Percentiles rank a stretch among this genome's conserved stretches.
These are phyloP conservation scores for Vitis hybrid DNA, from an alignment of 177 flowering plant genomes.

Conservation along the genomic window DNA sequence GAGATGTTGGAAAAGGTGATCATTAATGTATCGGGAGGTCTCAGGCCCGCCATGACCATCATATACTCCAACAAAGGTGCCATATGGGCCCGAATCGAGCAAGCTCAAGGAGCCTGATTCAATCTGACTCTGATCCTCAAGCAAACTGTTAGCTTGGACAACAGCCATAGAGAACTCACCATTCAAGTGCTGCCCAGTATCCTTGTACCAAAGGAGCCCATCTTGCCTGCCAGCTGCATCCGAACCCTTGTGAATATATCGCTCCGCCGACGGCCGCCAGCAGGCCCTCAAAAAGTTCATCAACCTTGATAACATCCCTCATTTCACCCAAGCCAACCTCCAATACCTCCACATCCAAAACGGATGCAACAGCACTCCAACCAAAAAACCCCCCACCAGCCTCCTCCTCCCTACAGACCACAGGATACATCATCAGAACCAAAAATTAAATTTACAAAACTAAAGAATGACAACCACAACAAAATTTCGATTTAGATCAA, in stretches of 20 bases:
- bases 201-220: conserved; percentile 73
- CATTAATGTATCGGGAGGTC: conserved; percentile 52
- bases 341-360: conserved; percentile 51
- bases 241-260: conserved; percentile 33
- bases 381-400: conserved; percentile 9
- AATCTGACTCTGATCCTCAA: conserved; percentile 71
- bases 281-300: conserved; percentile 75
- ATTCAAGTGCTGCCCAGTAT: conserved; percentile 48
- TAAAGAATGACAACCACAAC: neutral
- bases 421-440: neutral
- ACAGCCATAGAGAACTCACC: conserved; percentile 78
- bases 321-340: conserved; percentile 55
- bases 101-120: conserved; percentile 61
- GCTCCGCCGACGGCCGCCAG: conserved; percentile 55
- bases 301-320: conserved; percentile 85
- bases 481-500: neutral
- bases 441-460: neutral
- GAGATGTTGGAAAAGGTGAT: conserved; percentile 57
- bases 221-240: conserved; percentile 59
- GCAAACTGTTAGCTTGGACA: conserved; percentile 64
- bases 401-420: conserved; percentile 15
- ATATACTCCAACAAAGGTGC: conserved; percentile 63
- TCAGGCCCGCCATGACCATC: conserved; percentile 83
- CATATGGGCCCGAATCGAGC: conserved; percentile 58
- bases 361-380: conserved; percentile 25